A percentile compares a stretch with the other conserved stretches of the same genome.
Conservation (phyloP, 805 yeast genomes). For the Metschnikowia chrysomelidarum region DNA sequence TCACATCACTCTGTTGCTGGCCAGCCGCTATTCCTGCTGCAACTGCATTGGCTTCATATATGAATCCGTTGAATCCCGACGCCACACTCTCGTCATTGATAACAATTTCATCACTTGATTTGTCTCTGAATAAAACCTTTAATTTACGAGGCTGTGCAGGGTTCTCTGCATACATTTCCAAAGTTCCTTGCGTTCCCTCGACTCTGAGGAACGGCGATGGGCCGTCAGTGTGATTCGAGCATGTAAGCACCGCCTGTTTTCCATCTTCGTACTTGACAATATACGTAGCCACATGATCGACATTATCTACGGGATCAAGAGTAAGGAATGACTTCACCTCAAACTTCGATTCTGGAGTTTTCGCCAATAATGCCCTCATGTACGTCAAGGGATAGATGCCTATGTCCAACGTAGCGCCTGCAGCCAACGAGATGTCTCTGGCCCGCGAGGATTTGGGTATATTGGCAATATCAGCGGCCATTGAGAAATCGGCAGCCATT, state of each 20-base stretch:
- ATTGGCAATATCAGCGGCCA: constrained; percentile 31
- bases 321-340: constrained; percentile 32
- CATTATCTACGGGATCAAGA: constrained; percentile 35
- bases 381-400: constrained; percentile 54
- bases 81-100: constrained; percentile 26
- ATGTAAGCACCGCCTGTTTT: constrained; percentile 38
- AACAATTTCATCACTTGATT: constrained; percentile 20
- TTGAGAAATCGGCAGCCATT: constrained; percentile 40
- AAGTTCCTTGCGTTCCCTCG: constrained; percentile 34
- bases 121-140: constrained; percentile 33
- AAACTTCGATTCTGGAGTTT: constrained; percentile 24
- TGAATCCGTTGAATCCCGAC: constrained; percentile 47
- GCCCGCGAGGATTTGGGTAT: constrained; percentile 32
- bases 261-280: constrained; percentile 40
- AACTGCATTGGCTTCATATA: constrained; percentile 55
- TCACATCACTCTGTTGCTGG: constrained; percentile 30
- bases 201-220: constrained; percentile 31
- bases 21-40: constrained; percentile 46
- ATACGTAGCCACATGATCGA: constrained; percentile 41
- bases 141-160: constrained; percentile 34
- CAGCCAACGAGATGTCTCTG: constrained; percentile 47
- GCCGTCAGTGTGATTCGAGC: constrained; percentile 26
- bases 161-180: constrained; percentile 30
- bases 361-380: constrained; percentile 39
- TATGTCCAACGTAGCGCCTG: constrained; percentile 55